phyloP scores from a whole-genome alignment of 208 protist genomes.

The Strigomonas culicis region DNA sequence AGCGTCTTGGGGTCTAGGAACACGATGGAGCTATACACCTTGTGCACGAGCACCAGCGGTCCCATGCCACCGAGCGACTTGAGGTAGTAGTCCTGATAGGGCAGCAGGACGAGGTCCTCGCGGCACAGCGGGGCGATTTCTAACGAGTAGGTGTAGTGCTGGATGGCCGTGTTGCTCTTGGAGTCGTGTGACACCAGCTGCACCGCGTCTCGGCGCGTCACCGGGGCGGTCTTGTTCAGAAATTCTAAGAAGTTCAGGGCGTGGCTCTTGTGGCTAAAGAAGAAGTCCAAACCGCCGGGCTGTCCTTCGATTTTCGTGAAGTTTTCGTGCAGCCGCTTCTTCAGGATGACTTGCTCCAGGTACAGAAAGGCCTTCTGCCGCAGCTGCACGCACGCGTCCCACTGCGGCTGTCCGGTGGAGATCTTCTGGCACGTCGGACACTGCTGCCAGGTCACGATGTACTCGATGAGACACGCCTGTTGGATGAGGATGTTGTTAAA shows the following conservation, averaged over 20 bases:
- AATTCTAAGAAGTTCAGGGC: slow-evolving; percentile 98
- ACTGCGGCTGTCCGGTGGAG: slow-evolving; percentile 96
- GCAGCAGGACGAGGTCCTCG: slow-evolving; percentile 93
- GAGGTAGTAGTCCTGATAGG: slow-evolving; percentile 83
- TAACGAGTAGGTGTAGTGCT: slow-evolving; percentile 97
- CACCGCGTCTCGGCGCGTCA: slow-evolving; percentile 91
- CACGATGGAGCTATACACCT: slow-evolving; percentile 94
- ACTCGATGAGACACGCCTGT: slow-evolving; percentile 97
- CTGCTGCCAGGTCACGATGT: slow-evolving; percentile 95
- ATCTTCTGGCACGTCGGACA: slow-evolving; percentile 96
- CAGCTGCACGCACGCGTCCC: slow-evolving; percentile 97
- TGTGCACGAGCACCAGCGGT: slow-evolving; percentile 92
- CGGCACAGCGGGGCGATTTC: slow-evolving; percentile 98
- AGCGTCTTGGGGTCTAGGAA: slow-evolving; percentile 97
- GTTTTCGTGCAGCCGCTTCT: slow-evolving; percentile 95
- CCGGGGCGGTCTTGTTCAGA: slow-evolving; percentile 88
- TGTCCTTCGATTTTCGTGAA: slow-evolving; percentile 94
- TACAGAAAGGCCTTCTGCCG: slow-evolving; percentile 99
- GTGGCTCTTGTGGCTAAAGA: slow-evolving; percentile 95
- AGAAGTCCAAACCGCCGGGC: slow-evolving; percentile 98
- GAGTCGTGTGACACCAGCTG: slow-evolving; percentile 97
- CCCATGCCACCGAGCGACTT: slow-evolving; percentile 85
- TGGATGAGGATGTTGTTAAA: slow-evolving; percentile 96
- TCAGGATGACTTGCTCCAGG: slow-evolving; percentile 99
- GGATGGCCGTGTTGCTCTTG: slow-evolving; percentile 98